Conservation (phyloP, 768 basidiomycete species). For the Leccinum obscurum region DNA sequence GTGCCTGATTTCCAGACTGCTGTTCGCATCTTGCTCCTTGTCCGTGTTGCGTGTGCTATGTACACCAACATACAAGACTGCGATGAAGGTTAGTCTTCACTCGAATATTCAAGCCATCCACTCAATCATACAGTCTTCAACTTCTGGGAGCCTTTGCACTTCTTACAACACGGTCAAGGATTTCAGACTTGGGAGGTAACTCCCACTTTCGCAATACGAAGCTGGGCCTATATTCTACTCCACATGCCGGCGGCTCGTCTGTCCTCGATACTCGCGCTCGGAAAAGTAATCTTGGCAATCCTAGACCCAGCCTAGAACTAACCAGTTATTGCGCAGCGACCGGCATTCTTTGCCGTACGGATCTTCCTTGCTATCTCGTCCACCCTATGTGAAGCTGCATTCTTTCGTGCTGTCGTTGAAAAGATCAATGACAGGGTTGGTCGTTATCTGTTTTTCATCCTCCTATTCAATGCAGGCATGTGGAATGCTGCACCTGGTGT, state of each 20-base stretch:
- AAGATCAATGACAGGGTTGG: constrained; percentile 88
- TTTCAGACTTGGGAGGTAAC: constrained; percentile 99
- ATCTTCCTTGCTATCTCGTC: constrained; percentile 74
- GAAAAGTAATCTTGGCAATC: constrained; percentile 58
- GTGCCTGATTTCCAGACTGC: constrained; percentile 83
- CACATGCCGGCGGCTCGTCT: constrained; percentile 71
- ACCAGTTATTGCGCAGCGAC: constrained; percentile 53
- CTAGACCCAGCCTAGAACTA: constrained; percentile 6
- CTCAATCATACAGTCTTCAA: constrained; percentile 75
- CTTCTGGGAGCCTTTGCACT: constrained; percentile 98
- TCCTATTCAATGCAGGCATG: constrained; percentile 88
- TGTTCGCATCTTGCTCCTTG: constrained; percentile 75
- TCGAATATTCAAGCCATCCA: not conserved
- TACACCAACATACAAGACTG: constrained; percentile 95
- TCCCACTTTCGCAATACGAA: constrained; percentile 86
- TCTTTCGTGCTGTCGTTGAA: constrained; percentile 80
- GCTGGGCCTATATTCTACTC: constrained; percentile 89
- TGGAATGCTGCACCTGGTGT: constrained; percentile 87
- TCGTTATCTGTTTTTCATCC: constrained; percentile 89
- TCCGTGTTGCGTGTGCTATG: constrained; percentile 87
- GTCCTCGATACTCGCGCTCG: constrained; percentile 55
- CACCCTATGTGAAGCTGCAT: constrained; percentile 73
- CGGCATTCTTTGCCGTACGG: constrained; percentile 86
- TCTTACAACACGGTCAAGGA: constrained; percentile 78
- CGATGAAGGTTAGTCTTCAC: constrained; percentile 75